Evolutionary conservation across 139 green algal species (phyloP).

Genomic region (Ettlia oleoabundans): DNA sequence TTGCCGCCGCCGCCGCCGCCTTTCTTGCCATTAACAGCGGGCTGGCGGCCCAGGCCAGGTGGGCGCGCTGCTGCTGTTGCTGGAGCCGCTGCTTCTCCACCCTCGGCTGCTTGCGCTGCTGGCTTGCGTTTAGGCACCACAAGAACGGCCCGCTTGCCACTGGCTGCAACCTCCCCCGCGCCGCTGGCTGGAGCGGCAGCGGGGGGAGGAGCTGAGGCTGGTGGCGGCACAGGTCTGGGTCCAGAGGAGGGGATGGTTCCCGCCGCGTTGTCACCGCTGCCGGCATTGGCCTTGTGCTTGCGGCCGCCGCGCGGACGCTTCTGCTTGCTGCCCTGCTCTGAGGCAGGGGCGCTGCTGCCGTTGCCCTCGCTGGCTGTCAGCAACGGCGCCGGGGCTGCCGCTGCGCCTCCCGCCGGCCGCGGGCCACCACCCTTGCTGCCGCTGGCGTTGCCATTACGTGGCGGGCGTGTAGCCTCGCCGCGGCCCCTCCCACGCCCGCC

Average conservation of each 20-base stretch:
- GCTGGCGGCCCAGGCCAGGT: conserved; percentile 10
- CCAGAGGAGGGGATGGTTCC: too few relatives aligned
- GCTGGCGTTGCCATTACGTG: too few relatives aligned
- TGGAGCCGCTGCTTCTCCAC: not conserved
- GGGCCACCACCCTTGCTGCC: not conserved
- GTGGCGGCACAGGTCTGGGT: too few relatives aligned
- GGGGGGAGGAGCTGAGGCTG: too few relatives aligned
- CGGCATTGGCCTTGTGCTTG: not conserved
- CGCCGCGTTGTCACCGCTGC: not conserved
- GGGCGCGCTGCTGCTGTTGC: not conserved
- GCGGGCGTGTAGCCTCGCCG: too few relatives aligned
- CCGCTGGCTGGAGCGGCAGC: not conserved
- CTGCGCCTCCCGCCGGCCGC: not conserved
- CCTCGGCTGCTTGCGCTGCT: not conserved
- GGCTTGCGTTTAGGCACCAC: conserved; percentile 13
- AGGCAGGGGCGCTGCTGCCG: not conserved
- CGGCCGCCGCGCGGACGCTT: conserved; percentile 20
- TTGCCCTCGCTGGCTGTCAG: not conserved
- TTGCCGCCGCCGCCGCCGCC: not conserved
- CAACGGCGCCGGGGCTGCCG: not conserved
- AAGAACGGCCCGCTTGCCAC: not conserved
- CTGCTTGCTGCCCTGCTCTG: not conserved
- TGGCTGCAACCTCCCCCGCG: not conserved
- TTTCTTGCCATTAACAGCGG: too few relatives aligned
- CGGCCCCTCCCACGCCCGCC: too few relatives aligned